Evolutionary conservation across 108 stramenopile genomes (phyloP).

Genomic region (Pseudonitzschia multiseries): DNA sequence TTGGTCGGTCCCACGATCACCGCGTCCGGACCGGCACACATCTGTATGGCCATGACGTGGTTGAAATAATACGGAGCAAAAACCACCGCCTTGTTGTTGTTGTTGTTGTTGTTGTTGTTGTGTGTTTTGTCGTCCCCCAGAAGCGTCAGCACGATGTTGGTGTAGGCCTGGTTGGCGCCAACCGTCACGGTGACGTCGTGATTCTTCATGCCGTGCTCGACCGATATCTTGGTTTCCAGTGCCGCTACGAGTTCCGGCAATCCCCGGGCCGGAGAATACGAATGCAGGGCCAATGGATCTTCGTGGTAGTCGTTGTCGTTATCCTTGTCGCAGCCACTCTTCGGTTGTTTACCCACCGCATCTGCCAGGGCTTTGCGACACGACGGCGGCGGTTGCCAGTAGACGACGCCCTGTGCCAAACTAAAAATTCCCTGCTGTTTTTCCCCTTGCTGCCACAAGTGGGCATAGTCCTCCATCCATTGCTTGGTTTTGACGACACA

Average conservation of each 20-base stretch:
- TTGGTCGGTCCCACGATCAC: slow-evolving; percentile 62
- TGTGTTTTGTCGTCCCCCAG: slow-evolving; percentile 14
- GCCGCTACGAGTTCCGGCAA: slow-evolving; percentile 55
- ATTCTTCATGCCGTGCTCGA: slow-evolving; percentile 62
- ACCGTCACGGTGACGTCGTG: slow-evolving; percentile 88
- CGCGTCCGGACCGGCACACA: slow-evolving; percentile 45
- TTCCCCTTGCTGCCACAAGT: slow-evolving; percentile 43
- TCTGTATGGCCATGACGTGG: slow-evolving; percentile 90
- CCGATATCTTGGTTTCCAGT: slow-evolving; percentile 48
- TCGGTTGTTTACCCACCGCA: slow-evolving; percentile 10
- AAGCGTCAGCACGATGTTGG: slow-evolving; percentile 83
- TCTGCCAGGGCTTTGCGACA: slow-evolving; percentile 38
- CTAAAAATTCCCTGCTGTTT: slow-evolving; percentile 69
- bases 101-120: too few relatives aligned
- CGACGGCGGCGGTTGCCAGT: slow-evolving; percentile 71
- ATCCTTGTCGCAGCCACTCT: background rate
- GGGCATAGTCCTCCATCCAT: slow-evolving; percentile 57
- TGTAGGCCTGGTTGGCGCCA: slow-evolving; percentile 94
- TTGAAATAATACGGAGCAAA: slow-evolving; percentile 94
- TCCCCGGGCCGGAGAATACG: slow-evolving; percentile 84
- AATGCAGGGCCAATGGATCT: slow-evolving; percentile 40
- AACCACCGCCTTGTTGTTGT: slow-evolving; percentile 79
- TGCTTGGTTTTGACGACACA: slow-evolving; percentile 85
- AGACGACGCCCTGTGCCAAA: slow-evolving; percentile 85
- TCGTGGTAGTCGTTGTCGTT: background rate